Base-by-base conservation (phyloP, 1,139 yeast species). In the Diutina siamensis region DNA sequence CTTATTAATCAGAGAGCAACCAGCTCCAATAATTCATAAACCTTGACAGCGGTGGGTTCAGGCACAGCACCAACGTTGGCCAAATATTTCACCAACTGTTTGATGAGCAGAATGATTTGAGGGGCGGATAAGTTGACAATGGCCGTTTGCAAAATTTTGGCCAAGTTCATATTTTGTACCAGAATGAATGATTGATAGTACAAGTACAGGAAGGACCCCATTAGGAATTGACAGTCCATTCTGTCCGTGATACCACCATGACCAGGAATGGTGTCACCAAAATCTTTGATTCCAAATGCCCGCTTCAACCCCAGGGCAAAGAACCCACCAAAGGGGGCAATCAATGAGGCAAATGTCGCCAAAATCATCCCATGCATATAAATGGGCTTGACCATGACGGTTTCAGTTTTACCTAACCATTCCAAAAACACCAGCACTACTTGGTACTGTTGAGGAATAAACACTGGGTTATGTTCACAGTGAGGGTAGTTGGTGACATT, bases 281-380 rank as follows among this genome's bases (percentile, higher is more conserved):
- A 86, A 62, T 86, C 95, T 64, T 86, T 86, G 48, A 89, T 89
- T 57, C 94, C 85, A 67, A 92, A 89, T n/a, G 97, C 88, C 63
- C 99, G 80, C 68, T 92, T 92, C 56, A 94, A 73, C 13, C 98
- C 99, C 45, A 95, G 83, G 3, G 98, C 98, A 57, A 92, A 92
- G 63, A 92, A 92, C 1, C 99, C 99, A 46, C 99, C 99, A 61
- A 92, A 92, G 48, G 99, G 99, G 1, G 99, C 99, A 62, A 92
- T 83, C 53, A 94, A 73, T 1, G 97, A 89, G 8, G 99, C 98
- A 72, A 94, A 92, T 2, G 95, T 83, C 12, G 97, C 94, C 53
- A 92, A 69, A 44, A 82, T 74, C 49, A 87, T 74, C 3, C 94
- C 81, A 60, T 92, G 99, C 67, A 89, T 74, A 61, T 92, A 88